Conservation (phyloP, 1,139 yeast genomes). For the Taphrina communis region DNA sequence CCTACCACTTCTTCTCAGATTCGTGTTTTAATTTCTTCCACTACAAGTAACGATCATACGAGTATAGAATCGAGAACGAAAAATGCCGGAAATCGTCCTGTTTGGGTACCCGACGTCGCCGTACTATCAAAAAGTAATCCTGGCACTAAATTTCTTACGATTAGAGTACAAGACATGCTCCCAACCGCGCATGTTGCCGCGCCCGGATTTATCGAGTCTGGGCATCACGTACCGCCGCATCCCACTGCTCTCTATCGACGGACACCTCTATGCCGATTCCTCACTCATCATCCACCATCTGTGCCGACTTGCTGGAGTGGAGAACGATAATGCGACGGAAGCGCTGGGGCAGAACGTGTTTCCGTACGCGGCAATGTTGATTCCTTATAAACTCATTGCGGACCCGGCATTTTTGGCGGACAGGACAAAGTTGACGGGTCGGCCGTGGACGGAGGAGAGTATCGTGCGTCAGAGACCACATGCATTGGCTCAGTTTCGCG, state of each 20-base stretch:
- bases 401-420: constrained; percentile 35
- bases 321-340: constrained; percentile 23
- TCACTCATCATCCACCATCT: constrained; percentile 10
- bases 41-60: no score
- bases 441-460: constrained; percentile 28
- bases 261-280: constrained; percentile 31
- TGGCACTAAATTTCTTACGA: constrained; percentile 21
- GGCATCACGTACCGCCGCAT: constrained; percentile 40
- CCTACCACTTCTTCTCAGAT: no score
- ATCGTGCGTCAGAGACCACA: constrained; percentile 4
- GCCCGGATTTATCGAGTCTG: constrained; percentile 26
- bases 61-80: not conserved
- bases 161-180: constrained; percentile 25
- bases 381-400: constrained; percentile 26
- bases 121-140: constrained; percentile 27
- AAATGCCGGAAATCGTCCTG: constrained; percentile 28
- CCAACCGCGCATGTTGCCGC: constrained; percentile 35
- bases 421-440: constrained; percentile 33
- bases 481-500: constrained; percentile 26
- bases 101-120: constrained; percentile 40
- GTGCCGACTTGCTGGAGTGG: constrained; percentile 15
- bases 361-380: constrained; percentile 17
- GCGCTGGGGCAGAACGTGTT: constrained; percentile 22
- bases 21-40: no score
- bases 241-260: constrained; percentile 32